A percentile compares a stretch with the other conserved stretches of the same genome.
These are phyloP conservation scores for Dactylis glomerata DNA, from an alignment of 176 grass and related monocot species.

Conservation along the genomic window DNA sequence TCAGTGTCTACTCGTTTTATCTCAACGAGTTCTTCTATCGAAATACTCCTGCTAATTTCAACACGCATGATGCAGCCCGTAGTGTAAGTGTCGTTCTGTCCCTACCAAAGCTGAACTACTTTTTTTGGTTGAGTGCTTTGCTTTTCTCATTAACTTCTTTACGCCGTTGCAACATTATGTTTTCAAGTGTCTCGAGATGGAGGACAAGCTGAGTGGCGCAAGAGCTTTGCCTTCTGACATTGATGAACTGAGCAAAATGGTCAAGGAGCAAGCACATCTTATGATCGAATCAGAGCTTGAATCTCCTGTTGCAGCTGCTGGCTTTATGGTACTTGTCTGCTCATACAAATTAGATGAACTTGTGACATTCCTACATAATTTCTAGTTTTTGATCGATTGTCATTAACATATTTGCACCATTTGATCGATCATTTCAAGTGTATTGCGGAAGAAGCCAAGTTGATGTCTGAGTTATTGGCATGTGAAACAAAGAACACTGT, in stretches of 20 bases:
- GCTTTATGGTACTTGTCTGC: not conserved
- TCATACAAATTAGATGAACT: not conserved
- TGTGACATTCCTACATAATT: not conserved
- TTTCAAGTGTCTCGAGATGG: not conserved
- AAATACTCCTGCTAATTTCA: not conserved
- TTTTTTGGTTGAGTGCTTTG: not conserved
- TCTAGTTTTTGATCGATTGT: not conserved
- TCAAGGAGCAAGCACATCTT: not conserved
- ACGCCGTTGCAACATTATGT: not conserved
- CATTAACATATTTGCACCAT: not conserved
- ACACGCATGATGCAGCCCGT: not conserved
- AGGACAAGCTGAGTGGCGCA: not conserved
- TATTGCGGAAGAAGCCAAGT: not conserved
- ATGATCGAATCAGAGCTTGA: not conserved
- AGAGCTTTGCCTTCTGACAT: not conserved
- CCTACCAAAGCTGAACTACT: not conserved
- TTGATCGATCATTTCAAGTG: not conserved
- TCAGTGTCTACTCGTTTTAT: not conserved
- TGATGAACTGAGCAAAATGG: not conserved
- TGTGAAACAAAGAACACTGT: not conserved
- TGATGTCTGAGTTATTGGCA: not conserved
- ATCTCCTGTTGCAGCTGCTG: not conserved
- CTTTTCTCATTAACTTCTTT: not conserved
- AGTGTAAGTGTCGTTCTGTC: not conserved
- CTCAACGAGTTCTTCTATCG: not conserved